Percentiles rank a stretch among this genome's conserved stretches.
phyloP scores from a whole-genome alignment of 768 basidiomycete genomes.

The Hypsizygus marmoreus region DNA sequence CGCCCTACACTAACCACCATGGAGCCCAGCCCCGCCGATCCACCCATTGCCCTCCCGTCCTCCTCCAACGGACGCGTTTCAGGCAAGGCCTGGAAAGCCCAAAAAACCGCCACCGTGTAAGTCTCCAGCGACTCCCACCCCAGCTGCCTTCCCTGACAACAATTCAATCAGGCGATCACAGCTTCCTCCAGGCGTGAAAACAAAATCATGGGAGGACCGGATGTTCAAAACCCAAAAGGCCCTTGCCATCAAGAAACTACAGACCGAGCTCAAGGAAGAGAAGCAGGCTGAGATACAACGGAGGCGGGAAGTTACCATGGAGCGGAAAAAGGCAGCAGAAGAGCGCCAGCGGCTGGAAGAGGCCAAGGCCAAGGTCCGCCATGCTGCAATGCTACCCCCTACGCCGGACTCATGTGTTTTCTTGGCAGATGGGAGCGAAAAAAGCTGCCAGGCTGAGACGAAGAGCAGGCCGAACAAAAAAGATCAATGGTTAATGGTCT shows the following conservation, averaged over 20 bases:
- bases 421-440: slow-evolving; percentile 71
- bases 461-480: slow-evolving; percentile 76
- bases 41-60: slow-evolving; percentile 43
- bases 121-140: slow-evolving; percentile 15
- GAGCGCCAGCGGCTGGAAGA: slow-evolving; percentile 71
- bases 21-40: too few species aligned
- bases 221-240: slow-evolving; percentile 69
- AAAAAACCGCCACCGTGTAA: slow-evolving; percentile 54
- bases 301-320: slow-evolving; percentile 66
- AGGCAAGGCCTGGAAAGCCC: slow-evolving; percentile 67
- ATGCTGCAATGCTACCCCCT: slow-evolving; percentile 1
- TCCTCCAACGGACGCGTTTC: slow-evolving; percentile 69
- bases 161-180: slow-evolving; percentile 59
- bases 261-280: slow-evolving; percentile 75
- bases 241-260: slow-evolving; percentile 71
- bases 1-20: too few species aligned
- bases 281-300: slow-evolving; percentile 67
- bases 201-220: slow-evolving; percentile 66
- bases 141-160: slow-evolving; percentile 12
- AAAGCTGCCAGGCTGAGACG: slow-evolving; percentile 75
- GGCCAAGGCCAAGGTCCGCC: slow-evolving; percentile 59
- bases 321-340: slow-evolving; percentile 72
- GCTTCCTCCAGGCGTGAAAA: slow-evolving; percentile 63
- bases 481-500: slow-evolving; percentile 67
- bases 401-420: slow-evolving; percentile 6